Evolutionary conservation across 83 land plant genomes (phyloP), one percentile per base, ranked within the genome.

Genomic region (Picea abies): DNA sequence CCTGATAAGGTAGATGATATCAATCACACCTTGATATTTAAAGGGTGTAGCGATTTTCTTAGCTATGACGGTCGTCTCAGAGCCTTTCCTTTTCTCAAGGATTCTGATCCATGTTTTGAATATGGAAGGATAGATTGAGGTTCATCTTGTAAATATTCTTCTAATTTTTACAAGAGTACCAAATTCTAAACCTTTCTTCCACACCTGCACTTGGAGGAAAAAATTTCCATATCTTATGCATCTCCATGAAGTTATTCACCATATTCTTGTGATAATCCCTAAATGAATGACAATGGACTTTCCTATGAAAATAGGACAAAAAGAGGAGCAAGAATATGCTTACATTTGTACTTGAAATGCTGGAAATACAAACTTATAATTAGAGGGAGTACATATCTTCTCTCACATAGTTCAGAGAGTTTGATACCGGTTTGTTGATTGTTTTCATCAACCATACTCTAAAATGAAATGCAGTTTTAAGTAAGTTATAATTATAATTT

Each of bases 171-270:
- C 83, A 44, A 10, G 35, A 19, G n/a, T 73, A 80, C 91, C 91
- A 90, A 26, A 87, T 47, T 32, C 65, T 8, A 19, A 87, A 8
- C 81, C 79, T 82, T 32, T 84, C 89, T 56, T 85, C 84, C 70
- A 83, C 72, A 49, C 72, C 80, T 63, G 63, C 80, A 60, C 79
- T 81, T 29, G 82, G 73, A 60, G 81, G 69, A 26, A 75, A 84
- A 5, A 79, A 63, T 19, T 56, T 78, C 91, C 89, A 90, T 4
- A 81, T 64, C 64, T 26, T 84, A 22, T 77, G 84, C 91, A 90
- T 90, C 22, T 90, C 87, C 41, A 23, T 22, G 47, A 82, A 85
- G 29, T 70, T 81, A 29, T 68, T 81, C 22, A 66, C 78, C 87
- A 84, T 32, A 32, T 32, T 1, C 35, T 32, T 32, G 35, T 32